Percentiles rank a stretch among this genome's conserved stretches.
Conservation (phyloP, 371 early-diverging fungal species). For the Actinomucor elegans region DNA sequence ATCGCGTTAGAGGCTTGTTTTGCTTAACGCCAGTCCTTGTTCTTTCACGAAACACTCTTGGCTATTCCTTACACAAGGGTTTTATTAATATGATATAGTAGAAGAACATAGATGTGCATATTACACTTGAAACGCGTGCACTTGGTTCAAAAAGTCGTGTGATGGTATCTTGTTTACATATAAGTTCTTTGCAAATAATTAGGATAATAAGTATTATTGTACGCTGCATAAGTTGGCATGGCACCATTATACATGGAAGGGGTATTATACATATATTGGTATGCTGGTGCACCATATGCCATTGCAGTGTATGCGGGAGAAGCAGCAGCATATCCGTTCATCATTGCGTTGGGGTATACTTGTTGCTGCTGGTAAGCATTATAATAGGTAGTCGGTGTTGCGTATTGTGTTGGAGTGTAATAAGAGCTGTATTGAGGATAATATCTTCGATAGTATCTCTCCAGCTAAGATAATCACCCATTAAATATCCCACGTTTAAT, state of each 20-base stretch:
- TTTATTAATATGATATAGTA: too few relatives aligned
- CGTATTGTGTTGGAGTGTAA: background rate
- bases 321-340: background rate
- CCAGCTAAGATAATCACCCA: background rate
- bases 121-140: background rate
- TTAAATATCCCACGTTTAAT: background rate
- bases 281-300: background rate
- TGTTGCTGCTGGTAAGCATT: constrained; percentile 1
- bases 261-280: background rate
- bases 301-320: background rate
- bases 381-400: background rate
- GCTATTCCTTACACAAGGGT: too few relatives aligned
- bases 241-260: constrained; percentile 4
- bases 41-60: too few relatives aligned
- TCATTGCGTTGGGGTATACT: background rate
- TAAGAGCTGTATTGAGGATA: background rate
- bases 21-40: too few relatives aligned
- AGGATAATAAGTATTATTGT: constrained; percentile 3
- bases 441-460: constrained; percentile 4
- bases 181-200: constrained; percentile 7
- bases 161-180: background rate
- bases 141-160: background rate
- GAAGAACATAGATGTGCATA: background rate
- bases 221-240: background rate
- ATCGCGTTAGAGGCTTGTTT: too few relatives aligned